Evolutionary conservation across 1,284 basidiomycete genomes (phyloP).

Genomic region (Ceratobasidium sp.): DNA sequence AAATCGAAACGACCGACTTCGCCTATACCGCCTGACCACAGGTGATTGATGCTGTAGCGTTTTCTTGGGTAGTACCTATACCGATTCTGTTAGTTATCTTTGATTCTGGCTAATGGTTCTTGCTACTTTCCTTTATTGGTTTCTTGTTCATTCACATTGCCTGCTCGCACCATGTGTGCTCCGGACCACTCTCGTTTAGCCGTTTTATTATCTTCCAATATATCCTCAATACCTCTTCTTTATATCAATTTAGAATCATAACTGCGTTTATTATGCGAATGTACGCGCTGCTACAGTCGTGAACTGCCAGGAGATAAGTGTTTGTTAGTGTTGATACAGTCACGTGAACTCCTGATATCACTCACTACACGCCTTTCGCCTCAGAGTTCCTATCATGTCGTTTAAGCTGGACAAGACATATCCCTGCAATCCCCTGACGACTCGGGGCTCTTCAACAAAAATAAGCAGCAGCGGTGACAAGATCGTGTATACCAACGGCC

Average conservation of each 20-base stretch:
- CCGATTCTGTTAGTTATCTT: conserved; percentile 35
- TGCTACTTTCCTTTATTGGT: conserved; percentile 34
- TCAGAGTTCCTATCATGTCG: conserved; percentile 32
- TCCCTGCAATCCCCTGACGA: conserved; percentile 81
- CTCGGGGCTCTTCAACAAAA: conserved; percentile 83
- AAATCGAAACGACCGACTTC: conserved; percentile 49
- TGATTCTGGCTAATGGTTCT: conserved; percentile 36
- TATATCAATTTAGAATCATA: conserved; percentile 24
- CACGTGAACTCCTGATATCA: conserved; percentile 15
- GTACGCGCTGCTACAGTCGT: neutral
- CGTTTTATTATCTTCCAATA: conserved; percentile 30
- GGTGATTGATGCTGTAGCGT: conserved; percentile 18
- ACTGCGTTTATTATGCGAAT: neutral
- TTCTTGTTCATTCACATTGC: conserved; percentile 39
- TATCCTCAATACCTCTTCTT: conserved; percentile 40
- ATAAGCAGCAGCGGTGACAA: conserved; percentile 86
- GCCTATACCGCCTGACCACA: conserved; percentile 23
- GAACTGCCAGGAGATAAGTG: neutral
- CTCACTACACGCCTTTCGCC: neutral
- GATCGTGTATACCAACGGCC: conserved; percentile 88
- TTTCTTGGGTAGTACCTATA: conserved; percentile 31
- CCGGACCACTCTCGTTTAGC: conserved; percentile 41
- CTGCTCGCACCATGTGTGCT: conserved; percentile 41
- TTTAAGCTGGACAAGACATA: conserved; percentile 57
- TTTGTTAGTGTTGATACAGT: neutral